Evolutionary conservation across 1,284 basidiomycete species (phyloP).

Genomic region (Kalmanozyma brasiliensis): DNA sequence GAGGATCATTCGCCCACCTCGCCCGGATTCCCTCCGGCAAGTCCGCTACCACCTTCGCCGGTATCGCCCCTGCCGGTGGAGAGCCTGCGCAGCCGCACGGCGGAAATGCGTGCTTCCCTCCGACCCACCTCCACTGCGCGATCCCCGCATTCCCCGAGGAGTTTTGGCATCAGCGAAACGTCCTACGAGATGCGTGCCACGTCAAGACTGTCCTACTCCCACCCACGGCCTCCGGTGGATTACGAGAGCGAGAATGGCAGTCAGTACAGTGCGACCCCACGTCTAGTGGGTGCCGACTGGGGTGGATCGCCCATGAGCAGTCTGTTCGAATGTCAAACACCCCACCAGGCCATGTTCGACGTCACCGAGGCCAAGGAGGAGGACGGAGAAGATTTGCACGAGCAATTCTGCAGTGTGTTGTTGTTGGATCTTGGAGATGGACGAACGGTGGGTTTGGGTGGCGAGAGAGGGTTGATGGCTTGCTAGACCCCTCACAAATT

Average conservation of each 20-base stretch:
- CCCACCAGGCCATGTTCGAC: too few species aligned
- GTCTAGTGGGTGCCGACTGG: neutral
- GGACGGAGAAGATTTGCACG: constrained; percentile 19
- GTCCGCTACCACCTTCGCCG: constrained; percentile 8
- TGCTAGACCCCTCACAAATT: constrained; percentile 8
- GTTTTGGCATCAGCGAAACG: constrained; percentile 23
- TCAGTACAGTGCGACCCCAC: neutral
- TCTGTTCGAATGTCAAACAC: too few species aligned
- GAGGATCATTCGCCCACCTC: constrained; percentile 23
- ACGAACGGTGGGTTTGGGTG: constrained; percentile 10
- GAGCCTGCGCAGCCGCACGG: neutral
- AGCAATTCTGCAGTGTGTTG: constrained; percentile 32
- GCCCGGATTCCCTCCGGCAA: constrained; percentile 20
- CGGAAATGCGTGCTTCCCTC: neutral
- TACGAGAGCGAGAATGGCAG: too few species aligned
- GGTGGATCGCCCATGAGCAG: too few species aligned
- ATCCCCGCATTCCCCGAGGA: constrained; percentile 1
- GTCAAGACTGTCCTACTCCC: constrained; percentile 17
- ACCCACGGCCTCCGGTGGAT: constrained; percentile 8
- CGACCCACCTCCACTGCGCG: neutral
- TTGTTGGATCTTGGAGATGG: constrained; percentile 37
- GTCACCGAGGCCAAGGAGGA: neutral
- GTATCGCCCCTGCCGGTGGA: constrained; percentile 2
- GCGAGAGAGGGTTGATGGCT: constrained; percentile 8
- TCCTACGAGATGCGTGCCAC: constrained; percentile 4